Evolutionary conservation across 768 basidiomycete species (phyloP), one percentile per base, ranked within the genome.

Genomic region (Mycena latifolia): DNA sequence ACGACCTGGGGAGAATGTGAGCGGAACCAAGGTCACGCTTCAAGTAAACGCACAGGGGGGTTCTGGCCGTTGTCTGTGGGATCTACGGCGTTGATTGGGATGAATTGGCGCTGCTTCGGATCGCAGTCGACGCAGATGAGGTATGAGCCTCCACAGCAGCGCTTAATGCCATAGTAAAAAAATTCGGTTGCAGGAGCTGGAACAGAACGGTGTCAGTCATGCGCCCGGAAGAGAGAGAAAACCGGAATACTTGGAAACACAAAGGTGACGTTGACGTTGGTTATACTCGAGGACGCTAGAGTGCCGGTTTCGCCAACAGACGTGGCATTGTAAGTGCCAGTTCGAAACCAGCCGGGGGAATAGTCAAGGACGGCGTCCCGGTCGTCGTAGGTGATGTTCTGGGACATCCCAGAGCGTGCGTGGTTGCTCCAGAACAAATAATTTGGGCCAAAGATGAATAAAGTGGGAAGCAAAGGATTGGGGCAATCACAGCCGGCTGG

Each of bases 81-180:
- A 48, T 79, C 72, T 24, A 79, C 71, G 10, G 66, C 78, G 56
- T 79, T 71, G 52, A 79, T 75, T 14, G 54, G 54, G 24, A 71
- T 55, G 61, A 73, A 76, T 29, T 66, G 63, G 3, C 66, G 72
- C 31, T 71, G 60, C 33, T 73, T 71, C 33, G 74, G 74, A 62
- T 77, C 76, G 63, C 78, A 79, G 65, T 79, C 78, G 47, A 79
- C 65, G 62, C 77, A 79, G 11, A 77, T 76, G 9, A 73, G 74
- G 45, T 78, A 79, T 18, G 55, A 51, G 2, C 75, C 77, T 5
- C 78, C 77, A 25, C 66, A 64, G 50, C 70, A 75, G 33, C 65
- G 57, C 29, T 60, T 53, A 20, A 78, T 77, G 11, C 77, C 77
- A 61, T 69, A 78, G 62, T 76, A 75, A 37, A 73, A 75, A 50